Evolutionary conservation across 148 eudicot species (phyloP).

Genomic region (Arbutus unedo): DNA sequence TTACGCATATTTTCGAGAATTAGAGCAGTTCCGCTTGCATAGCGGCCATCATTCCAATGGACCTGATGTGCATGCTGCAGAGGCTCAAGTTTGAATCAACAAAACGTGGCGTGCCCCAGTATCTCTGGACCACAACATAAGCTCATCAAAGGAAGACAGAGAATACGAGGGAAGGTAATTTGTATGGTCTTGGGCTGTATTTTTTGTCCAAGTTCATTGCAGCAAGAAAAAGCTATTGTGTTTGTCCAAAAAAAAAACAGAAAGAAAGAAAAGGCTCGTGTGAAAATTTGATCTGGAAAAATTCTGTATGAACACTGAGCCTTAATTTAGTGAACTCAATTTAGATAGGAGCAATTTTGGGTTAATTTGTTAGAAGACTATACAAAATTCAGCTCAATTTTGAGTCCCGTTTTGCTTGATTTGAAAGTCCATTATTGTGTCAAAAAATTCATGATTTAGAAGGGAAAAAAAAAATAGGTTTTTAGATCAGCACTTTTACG

Average conservation of each 20-base stretch:
- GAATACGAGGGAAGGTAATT: not conserved
- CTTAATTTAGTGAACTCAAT: no score
- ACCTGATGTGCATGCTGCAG: not conserved
- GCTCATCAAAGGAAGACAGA: not conserved
- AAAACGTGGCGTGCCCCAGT: not conserved
- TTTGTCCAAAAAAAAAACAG: no score
- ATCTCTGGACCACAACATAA: not conserved
- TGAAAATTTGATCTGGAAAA: not conserved
- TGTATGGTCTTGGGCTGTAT: not conserved
- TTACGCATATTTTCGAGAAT: slow-evolving; percentile 33
- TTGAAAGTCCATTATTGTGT: no score
- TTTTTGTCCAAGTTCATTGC: not conserved
- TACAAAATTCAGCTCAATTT: no score
- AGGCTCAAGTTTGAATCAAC: slow-evolving; percentile 9
- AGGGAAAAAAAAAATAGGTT: no score
- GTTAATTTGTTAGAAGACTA: no score
- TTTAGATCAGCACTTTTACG: no score
- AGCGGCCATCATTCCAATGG: not conserved
- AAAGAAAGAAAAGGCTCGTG: not conserved
- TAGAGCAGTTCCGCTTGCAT: slow-evolving; percentile 15
- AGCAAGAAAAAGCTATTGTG: not conserved
- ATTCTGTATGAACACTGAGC: not conserved
- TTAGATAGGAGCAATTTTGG: no score
- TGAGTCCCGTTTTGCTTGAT: no score
- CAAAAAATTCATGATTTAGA: no score